These are phyloP conservation scores for Castanea mollissima DNA, from an alignment of 306 rosid genomes.

Conservation along the genomic window DNA sequence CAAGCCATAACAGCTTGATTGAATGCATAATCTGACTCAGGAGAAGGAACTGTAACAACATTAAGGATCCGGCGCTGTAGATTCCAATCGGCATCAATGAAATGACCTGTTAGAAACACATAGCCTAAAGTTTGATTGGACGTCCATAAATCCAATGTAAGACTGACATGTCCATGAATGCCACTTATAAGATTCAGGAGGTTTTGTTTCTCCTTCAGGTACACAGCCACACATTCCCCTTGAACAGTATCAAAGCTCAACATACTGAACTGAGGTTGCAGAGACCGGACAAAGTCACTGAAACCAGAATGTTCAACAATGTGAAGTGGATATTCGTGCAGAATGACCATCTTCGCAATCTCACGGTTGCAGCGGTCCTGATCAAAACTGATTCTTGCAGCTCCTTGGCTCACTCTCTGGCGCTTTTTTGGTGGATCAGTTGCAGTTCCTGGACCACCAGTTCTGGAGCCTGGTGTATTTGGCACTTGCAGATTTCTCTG, in stretches of 20 bases:
- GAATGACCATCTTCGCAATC: constrained; percentile 73
- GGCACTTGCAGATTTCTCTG: constrained; percentile 46
- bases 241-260: constrained; percentile 41
- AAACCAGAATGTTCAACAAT: constrained; percentile 80
- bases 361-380: constrained; percentile 62
- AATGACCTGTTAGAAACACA: constrained; percentile 76
- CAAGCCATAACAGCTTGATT: constrained; percentile 56
- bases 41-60: constrained; percentile 61
- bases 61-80: constrained; percentile 67
- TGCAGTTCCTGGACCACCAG: constrained; percentile 28
- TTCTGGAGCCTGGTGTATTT: constrained; percentile 18
- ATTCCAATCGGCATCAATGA: constrained; percentile 78
- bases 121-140: constrained; percentile 61
- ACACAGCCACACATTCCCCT: constrained; percentile 54
- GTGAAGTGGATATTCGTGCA: constrained; percentile 88
- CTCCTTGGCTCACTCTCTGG: constrained; percentile 35
- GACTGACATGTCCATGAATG: constrained; percentile 75
- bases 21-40: constrained; percentile 54
- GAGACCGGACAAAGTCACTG: constrained; percentile 51
- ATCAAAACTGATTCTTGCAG: constrained; percentile 51
- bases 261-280: constrained; percentile 75
- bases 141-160: constrained; percentile 75
- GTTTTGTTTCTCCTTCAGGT: constrained; percentile 62
- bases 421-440: constrained; percentile 55
- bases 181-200: constrained; percentile 55